Evolutionary conservation across 768 basidiomycete genomes (phyloP), one percentile per base, ranked within the genome.

Genomic region (Sistotremastrum niveocremeum): DNA sequence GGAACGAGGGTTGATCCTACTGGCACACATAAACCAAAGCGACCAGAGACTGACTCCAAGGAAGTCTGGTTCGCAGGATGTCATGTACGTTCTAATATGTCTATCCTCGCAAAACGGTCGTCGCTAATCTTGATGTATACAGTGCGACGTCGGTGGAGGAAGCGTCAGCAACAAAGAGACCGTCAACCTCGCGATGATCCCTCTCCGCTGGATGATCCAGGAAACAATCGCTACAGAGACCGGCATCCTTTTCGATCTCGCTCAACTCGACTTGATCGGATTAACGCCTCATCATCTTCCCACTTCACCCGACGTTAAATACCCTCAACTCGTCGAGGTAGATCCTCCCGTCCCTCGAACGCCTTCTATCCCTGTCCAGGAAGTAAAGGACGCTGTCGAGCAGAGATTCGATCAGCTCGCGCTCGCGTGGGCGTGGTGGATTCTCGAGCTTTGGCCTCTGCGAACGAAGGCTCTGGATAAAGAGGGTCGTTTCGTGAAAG

Each of bases 201-300:
- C 75, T 1, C 63, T 79, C 3, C 66, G 59, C 4, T 79, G 82
- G 81, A 82, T 84, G 79, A 65, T 84, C 47, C 73, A 81, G 36
- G 71, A 84, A 54, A 74, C 71, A 50, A 77, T 82, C 67, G 65
- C 64, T 42, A 56, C 69, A 5, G 54, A 75, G 3, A 67, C 67
- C 1, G 80, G 79, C 0, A 77, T 82, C 50, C 62, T 78, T 53
- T 82, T 82, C 62, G 60, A 70, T 12, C 52, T 64, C 2, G 64
- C 66, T 28, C 63, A 61, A 12, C 62, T 79, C 37, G 58, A 57
- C 11, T 48, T 56, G 4, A 57, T 72, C 7, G 70, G 78, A 0
- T 54, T 80, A 44, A 72, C 79, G 44, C 68, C 67, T 0, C 43
- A 12, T 7, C 39, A 37, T 7, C 20, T 50, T n/a, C 36, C 6